A percentile compares a stretch with the other conserved stretches of the same genome.
These are phyloP conservation scores for Cladosporium sp. DNA, from an alignment of 2,329 filamentous ascomycete genomes.

Conservation along the genomic window DNA sequence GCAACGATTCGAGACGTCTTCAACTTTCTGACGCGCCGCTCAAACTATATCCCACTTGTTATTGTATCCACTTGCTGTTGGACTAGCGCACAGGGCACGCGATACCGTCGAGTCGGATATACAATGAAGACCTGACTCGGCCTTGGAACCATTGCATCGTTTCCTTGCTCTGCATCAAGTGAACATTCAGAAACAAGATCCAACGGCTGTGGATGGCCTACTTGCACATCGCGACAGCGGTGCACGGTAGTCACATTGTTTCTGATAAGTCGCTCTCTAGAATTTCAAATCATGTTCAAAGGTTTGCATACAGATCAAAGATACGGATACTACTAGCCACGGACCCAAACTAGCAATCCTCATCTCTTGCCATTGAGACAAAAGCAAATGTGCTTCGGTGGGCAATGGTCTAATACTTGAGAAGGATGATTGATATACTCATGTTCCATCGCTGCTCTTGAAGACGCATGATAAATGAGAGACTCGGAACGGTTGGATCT, in stretches of 20 bases:
- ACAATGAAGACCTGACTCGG: too few relatives aligned
- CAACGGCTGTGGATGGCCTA: not conserved
- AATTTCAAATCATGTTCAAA: not conserved
- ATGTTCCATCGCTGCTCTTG: not conserved
- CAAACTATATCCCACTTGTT: constrained; percentile 13
- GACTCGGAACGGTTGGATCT: not conserved
- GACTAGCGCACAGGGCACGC: not conserved
- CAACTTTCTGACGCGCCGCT: constrained; percentile 14
- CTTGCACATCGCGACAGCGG: too few relatives aligned
- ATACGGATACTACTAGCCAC: not conserved
- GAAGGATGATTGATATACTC: not conserved
- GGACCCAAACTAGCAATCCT: not conserved
- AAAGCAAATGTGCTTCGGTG: not conserved
- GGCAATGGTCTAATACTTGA: too few relatives aligned
- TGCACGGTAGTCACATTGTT: not conserved
- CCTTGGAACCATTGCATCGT: not conserved
- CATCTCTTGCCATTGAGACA: not conserved
- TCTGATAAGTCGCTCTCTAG: not conserved
- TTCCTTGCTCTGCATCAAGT: not conserved
- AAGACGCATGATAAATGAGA: not conserved
- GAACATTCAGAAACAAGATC: not conserved
- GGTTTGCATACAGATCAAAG: not conserved
- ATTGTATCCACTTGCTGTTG: not conserved
- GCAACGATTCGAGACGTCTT: constrained; percentile 19
- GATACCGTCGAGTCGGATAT: not conserved